These are phyloP conservation scores for Backusella parvicylindrica DNA, from an alignment of 192 early-diverging fungal genomes.

Conservation along the genomic window DNA sequence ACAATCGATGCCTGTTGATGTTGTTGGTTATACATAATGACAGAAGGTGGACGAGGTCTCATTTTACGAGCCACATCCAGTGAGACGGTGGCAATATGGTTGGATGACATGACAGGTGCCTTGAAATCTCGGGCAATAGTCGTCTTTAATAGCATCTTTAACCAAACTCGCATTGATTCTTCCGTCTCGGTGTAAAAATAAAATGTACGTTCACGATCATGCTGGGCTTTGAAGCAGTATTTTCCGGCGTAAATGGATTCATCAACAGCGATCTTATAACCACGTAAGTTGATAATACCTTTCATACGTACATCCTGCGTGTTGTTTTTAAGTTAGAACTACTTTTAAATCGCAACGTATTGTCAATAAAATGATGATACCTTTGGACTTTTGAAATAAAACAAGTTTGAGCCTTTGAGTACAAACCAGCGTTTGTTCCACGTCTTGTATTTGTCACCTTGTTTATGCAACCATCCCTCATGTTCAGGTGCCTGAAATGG, in stretches of 20 bases:
- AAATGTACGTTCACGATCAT: conserved; percentile 53
- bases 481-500: conserved; percentile 45
- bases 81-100: conserved; percentile 48
- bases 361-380: not conserved
- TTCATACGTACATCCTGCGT: conserved; percentile 41
- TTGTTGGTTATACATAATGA: conserved; percentile 19
- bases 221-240: conserved; percentile 57
- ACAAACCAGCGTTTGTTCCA: conserved; percentile 68
- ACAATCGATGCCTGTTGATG: not conserved
- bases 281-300: conserved; percentile 54
- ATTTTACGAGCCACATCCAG: conserved; percentile 47
- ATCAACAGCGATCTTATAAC: conserved; percentile 54
- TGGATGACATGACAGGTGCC: conserved; percentile 55
- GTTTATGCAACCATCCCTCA: conserved; percentile 59
- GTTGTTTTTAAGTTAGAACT: not conserved
- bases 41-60: conserved; percentile 47
- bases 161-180: conserved; percentile 47
- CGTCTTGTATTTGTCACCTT: conserved; percentile 53
- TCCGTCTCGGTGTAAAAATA: conserved; percentile 56
- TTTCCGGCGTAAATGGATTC: conserved; percentile 55
- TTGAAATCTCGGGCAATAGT: conserved; percentile 53
- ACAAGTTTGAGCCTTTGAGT: conserved; percentile 53
- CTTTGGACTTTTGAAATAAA: conserved; percentile 57
- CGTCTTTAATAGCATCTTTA: conserved; percentile 58
- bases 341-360: no score